Conservation (phyloP, 495 filamentous ascomycete genomes). For the Xylaria bambusicola region DNA sequence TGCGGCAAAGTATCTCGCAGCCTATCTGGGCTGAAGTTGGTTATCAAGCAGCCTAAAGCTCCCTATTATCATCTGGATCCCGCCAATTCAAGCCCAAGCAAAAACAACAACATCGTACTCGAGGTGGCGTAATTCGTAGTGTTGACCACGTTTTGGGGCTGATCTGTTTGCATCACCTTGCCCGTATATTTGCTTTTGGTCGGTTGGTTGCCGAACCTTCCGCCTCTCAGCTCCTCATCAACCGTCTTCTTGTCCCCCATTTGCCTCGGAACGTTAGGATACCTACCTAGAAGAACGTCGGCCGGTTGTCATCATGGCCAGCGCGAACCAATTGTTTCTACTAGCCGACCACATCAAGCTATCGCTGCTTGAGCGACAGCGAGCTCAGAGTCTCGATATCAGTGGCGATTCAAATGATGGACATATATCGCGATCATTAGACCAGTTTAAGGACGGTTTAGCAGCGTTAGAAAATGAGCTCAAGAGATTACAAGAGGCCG, state of each 20-base stretch:
- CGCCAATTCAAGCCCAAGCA: neutral
- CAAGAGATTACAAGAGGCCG: slow-evolving; percentile 58
- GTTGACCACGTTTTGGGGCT: neutral
- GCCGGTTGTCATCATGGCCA: slow-evolving; percentile 45
- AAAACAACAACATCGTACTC: neutral
- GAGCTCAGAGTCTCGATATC: slow-evolving; percentile 83
- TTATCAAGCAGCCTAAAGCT: slow-evolving; percentile 4
- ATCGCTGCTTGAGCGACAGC: slow-evolving; percentile 82
- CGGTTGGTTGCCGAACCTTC: slow-evolving; percentile 10
- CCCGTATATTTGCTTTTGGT: neutral
- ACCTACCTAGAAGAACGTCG: slow-evolving; percentile 2
- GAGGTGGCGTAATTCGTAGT: neutral
- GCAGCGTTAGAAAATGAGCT: slow-evolving; percentile 71
- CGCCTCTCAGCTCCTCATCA: slow-evolving; percentile 6
- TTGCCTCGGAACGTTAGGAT: neutral
- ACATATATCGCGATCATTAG: slow-evolving; percentile 85
- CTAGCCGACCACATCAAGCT: slow-evolving; percentile 79
- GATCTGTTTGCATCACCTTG: slow-evolving; percentile 11
- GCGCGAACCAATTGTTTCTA: slow-evolving; percentile 67
- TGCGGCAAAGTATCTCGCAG: neutral
- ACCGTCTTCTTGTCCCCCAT: slow-evolving; percentile 6
- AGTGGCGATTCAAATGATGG: slow-evolving; percentile 79
- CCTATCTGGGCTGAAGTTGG: neutral
- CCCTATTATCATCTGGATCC: too few species aligned
- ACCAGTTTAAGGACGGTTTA: slow-evolving; percentile 81